Base-by-base conservation (phyloP, 345 rosid genomes). In the Camelina sativa region DNA sequence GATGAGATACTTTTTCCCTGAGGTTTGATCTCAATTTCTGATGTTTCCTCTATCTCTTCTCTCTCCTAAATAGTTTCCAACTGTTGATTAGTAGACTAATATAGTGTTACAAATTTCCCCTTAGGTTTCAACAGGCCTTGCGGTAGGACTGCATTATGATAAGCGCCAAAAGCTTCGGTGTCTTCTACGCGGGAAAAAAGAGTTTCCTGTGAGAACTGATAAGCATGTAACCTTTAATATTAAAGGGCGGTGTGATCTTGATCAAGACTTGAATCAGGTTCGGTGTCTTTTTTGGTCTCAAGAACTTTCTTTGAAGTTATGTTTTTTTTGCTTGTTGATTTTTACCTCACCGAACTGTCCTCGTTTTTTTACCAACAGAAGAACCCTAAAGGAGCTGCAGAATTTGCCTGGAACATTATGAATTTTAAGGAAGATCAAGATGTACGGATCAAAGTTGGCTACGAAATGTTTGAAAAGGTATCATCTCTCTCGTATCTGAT, bases 401-500 rank as follows among this genome's bases (percentile, higher is more conserved):
- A 95, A 76, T 82, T 95, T 72, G 74, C 91, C 57, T 90, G 89
- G 91, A 85, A 82, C 81, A 75, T 86, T 76, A 77, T 77, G 73
- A 76, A 95, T 71, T 95, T 95, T 66, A 90, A 86, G 72, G 85
- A 64, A 78, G 92, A 91, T 60, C 97, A 95, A 70, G 96, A 89
- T 75, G 86, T 91, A 62, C 78, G 96, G 69, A 51, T 95, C 83
- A 91, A 90, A 85, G 67, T 91, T 58, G 99, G 97, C 62, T 84
- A 87, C 62, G 97, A 91, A 80, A 69, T 89, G 72, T 54, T 82
- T 46, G 89, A 89, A 50, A 85, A 88, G 97, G 99, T 91, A 86
- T 34, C 37, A 86, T 34, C 41, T 19, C 17, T 50, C 69, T 71
- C 67, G 17, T n/a, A 51, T n/a, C 47, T 41, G 46, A 2, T 41